Evolutionary conservation across 495 filamentous ascomycete genomes (phyloP).

Genomic region (Aspergillus avenaceus): DNA sequence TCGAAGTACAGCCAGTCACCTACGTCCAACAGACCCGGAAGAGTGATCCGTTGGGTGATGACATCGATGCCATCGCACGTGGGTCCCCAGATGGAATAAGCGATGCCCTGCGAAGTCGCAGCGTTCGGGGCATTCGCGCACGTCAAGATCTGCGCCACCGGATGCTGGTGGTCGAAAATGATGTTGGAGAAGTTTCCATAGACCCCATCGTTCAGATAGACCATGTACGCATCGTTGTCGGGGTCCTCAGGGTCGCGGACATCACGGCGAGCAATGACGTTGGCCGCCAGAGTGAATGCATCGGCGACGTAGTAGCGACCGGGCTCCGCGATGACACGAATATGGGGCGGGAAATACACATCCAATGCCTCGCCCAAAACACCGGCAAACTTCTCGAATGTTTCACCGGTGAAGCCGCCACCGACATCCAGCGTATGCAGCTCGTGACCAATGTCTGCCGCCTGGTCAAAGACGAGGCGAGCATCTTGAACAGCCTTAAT

Average conservation of each 20-base stretch:
- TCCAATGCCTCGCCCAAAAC: constrained; percentile 79
- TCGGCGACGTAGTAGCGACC: constrained; percentile 90
- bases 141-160: constrained; percentile 74
- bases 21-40: constrained; percentile 71
- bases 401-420: constrained; percentile 84
- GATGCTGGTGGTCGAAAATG: constrained; percentile 98
- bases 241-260: constrained; percentile 57
- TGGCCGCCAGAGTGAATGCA: constrained; percentile 91
- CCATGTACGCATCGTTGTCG: constrained; percentile 73
- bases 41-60: constrained; percentile 70
- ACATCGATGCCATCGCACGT: constrained; percentile 98
- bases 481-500: constrained; percentile 86
- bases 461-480: constrained; percentile 85
- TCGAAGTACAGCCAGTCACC: constrained; percentile 99
- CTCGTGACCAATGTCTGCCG: constrained; percentile 67
- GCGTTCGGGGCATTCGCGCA: constrained; percentile 51
- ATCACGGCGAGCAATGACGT: constrained; percentile 92
- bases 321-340: constrained; percentile 93
- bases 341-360: constrained; percentile 75
- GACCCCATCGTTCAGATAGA: constrained; percentile 94
- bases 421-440: constrained; percentile 90
- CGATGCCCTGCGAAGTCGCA: constrained; percentile 38
- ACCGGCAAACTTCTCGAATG: constrained; percentile 83
- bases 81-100: constrained; percentile 96
- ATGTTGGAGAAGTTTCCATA: constrained; percentile 99